phyloP scores from a whole-genome alignment of 805 yeast species.

The Hanseniaspora singularis region DNA sequence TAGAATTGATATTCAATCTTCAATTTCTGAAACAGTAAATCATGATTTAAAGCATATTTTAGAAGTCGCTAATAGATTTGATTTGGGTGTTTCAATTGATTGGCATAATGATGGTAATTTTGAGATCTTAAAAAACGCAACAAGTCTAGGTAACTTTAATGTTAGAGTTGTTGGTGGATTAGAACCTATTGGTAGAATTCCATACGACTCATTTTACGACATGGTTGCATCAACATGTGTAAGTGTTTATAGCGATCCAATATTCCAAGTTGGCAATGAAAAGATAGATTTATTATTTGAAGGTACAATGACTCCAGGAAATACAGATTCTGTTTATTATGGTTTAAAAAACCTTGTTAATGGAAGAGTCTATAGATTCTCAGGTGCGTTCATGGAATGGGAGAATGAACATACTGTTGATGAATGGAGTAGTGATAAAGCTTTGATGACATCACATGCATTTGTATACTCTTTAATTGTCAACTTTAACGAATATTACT shows the following conservation, averaged over 20 bases:
- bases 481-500: conserved; percentile 15
- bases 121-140: conserved; percentile 4
- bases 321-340: conserved; percentile 18
- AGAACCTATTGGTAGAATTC: conserved; percentile 41
- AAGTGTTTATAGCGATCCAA: conserved; percentile 42
- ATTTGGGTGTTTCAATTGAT: conserved; percentile 15
- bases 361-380: conserved; percentile 17
- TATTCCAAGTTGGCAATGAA: background rate
- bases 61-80: conserved; percentile 15
- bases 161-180: conserved; percentile 26
- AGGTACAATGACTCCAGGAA: conserved; percentile 17
- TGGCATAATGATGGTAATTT: conserved; percentile 5
- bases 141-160: conserved; percentile 18
- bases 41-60: conserved; percentile 25
- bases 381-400: conserved; percentile 12
- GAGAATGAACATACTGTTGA: conserved; percentile 19
- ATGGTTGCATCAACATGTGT: conserved; percentile 48
- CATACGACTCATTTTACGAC: conserved; percentile 37
- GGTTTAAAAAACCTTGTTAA: conserved; percentile 16
- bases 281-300: conserved; percentile 15
- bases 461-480: conserved; percentile 17
- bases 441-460: conserved; percentile 17
- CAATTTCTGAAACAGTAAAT: conserved; percentile 33
- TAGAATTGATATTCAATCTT: conserved; percentile 45
- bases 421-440: conserved; percentile 16